Base-by-base conservation (phyloP, 106 monocot genomes). In the Xerophyta viscosa region DNA sequence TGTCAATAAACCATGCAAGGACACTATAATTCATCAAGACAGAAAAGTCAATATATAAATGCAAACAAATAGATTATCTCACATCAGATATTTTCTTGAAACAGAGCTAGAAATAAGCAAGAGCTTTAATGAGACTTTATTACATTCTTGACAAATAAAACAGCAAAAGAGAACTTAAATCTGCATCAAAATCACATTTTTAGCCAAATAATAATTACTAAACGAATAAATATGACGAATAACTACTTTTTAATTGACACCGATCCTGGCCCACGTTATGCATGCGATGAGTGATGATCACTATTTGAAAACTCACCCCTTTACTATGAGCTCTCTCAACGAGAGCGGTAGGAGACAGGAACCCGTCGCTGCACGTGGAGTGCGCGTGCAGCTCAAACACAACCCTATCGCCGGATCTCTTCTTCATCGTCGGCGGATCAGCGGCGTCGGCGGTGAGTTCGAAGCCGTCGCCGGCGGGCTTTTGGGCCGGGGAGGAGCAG, bases 311-410 rank as follows among this genome's bases (percentile, higher is more conserved):
- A 19, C 6, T 22, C 19, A 73, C 78, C 78, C 72, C 68, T 17
- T 68, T 78, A 33, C 30, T 25, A 27, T 78, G 73, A 6, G 78
- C 78, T 59, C 68, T 63, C 64, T 78, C 67, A 18, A 78, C 78
- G 24, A 78, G 45, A 27, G 63, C 72, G 4, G 78, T 13, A 3
- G 78, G 78, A 3, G 78, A 64, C 33, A 73, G 56, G 53, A 73
- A 78, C 20, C 78, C 78, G 27, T 78, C 78, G 37, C 78, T 78
- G 64, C 59, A 68, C 5, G 37, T 46, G 2, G 78, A 78, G 33
- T 78, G 78, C 22, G 66, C 57, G 47, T 78, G 78, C 20, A 78
- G 25, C 54, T 78, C 78, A 29, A 78, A 72, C 58, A 73, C 43
- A 13, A 73, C 36, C 19, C 63, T 52, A 6, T 52, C 54, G 8